Base-by-base conservation (phyloP, 208 protist genomes). In the Blechomonas ayalai region DNA sequence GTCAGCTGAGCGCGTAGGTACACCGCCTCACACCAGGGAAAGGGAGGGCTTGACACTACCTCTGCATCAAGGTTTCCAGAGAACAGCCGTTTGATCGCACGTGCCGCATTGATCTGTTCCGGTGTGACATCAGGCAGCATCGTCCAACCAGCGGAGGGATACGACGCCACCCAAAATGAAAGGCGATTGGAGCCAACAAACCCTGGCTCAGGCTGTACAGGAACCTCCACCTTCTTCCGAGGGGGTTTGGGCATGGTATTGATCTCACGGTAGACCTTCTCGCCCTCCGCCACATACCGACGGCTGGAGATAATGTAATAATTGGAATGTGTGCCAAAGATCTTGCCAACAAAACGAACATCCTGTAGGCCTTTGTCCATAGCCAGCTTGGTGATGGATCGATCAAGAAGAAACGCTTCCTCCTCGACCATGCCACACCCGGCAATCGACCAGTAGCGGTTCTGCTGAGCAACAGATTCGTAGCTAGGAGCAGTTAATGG, bases 1-100 rank as follows among this genome's bases (percentile, higher is more conserved):
- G 90, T 71, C 28, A 98, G 83, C 57, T 97, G 92, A 7, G 95
- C 95, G 33, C 95, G 85, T 35, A 98, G 69, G 54, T 89, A 91
- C 35, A 88, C 64, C 1, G 73, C 63, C 63, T 98, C 93, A 8
- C 59, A 82, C 67, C 95, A 96, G 25, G 88, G 82, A 55, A 98
- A 98, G 2, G 81, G 67, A 6, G 92, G 90, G 47, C 81, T 94
- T 33, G 61, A 62, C 4, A 81, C 54, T 12, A 97, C 85, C 13
- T 65, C 29, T 2, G 81, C 71, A 33, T 84, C 55, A 1, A 98
- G 67, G 54, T 95, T 54, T 22, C 95, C 95, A 4, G 87, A 96
- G 52, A 98, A 94, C 25, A 82, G 58, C 16, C 90, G 81, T 38
- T 81, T 85, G 39, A 97, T 92, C 23, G 62, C 41, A 48, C 92